Percentiles rank a stretch among this genome's conserved stretches.
Evolutionary conservation across 2,329 filamentous ascomycete species (phyloP).

Genomic region (Aspergillus tanneri): DNA sequence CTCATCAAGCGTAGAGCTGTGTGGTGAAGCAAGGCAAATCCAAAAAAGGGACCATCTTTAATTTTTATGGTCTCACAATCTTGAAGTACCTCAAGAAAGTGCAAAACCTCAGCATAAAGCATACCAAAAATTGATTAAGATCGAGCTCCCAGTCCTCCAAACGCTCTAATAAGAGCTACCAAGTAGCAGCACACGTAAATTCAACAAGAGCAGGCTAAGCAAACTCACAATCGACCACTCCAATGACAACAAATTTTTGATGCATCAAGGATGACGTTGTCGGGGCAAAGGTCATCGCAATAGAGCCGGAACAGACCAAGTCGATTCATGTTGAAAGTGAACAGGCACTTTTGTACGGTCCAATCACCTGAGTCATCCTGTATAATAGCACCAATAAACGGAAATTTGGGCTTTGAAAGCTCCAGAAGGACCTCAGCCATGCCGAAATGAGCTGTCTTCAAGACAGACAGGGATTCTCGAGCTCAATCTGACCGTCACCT

Average conservation of each 20-base stretch:
- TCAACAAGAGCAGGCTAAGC: conserved; percentile 27
- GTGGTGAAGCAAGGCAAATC: conserved; percentile 27
- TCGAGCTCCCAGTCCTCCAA: conserved; percentile 30
- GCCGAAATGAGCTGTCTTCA: conserved; percentile 24
- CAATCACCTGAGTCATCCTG: conserved; percentile 15
- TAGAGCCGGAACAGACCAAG: conserved; percentile 30
- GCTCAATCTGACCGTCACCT: conserved; percentile 15
- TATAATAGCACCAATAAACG: conserved; percentile 25
- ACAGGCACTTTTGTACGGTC: conserved; percentile 18
- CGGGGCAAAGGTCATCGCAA: conserved; percentile 33
- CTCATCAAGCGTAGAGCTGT: conserved; percentile 30
- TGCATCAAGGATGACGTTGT: conserved; percentile 27
- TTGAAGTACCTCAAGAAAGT: conserved; percentile 25
- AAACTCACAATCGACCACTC: conserved; percentile 32
- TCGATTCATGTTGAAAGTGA: conserved; percentile 31
- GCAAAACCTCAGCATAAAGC: conserved; percentile 23
- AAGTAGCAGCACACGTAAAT: conserved; percentile 25
- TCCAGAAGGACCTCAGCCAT: conserved; percentile 30
- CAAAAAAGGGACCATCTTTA: conserved; percentile 25
- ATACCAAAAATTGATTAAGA: conserved; percentile 24
- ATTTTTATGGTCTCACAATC: conserved; percentile 25
- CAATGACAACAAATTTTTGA: conserved; percentile 19
- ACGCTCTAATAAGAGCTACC: conserved; percentile 28
- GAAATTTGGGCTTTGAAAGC: conserved; percentile 27
- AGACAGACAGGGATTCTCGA: conserved; percentile 18